Percentiles rank a stretch among this genome's conserved stretches.
Evolutionary conservation across 768 basidiomycete species (phyloP).

Genomic region (Trametes maxima): DNA sequence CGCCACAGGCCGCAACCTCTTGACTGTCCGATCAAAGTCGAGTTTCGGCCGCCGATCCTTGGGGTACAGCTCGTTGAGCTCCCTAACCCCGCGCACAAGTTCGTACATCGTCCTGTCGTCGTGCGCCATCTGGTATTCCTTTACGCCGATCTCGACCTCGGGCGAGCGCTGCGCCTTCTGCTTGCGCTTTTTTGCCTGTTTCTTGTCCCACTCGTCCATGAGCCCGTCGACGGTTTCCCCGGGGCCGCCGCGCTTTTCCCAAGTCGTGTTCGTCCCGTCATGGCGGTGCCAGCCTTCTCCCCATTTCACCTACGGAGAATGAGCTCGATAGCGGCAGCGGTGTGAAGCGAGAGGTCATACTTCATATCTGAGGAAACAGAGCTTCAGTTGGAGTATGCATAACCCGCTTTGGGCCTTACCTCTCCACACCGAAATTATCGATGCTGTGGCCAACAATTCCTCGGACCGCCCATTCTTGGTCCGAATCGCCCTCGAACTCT

Average conservation of each 20-base stretch:
- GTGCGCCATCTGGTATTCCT: slow-evolving; percentile 43
- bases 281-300: slow-evolving; percentile 46
- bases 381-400: neutral
- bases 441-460: slow-evolving; percentile 26
- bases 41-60: neutral
- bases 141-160: slow-evolving; percentile 42
- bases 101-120: slow-evolving; percentile 34
- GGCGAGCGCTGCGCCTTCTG: slow-evolving; percentile 34
- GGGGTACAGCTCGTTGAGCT: slow-evolving; percentile 10
- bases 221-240: slow-evolving; percentile 23
- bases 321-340: neutral
- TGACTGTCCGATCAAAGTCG: neutral
- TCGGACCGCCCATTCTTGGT: slow-evolving; percentile 18
- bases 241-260: slow-evolving; percentile 38
- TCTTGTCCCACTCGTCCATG: slow-evolving; percentile 38
- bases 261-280: slow-evolving; percentile 59
- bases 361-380: slow-evolving; percentile 14
- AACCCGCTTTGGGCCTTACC: slow-evolving; percentile 2
- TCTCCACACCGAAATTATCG: slow-evolving; percentile 15
- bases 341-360: neutral
- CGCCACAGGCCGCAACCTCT: neutral
- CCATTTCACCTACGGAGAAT: slow-evolving; percentile 50
- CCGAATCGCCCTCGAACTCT: slow-evolving; percentile 15
- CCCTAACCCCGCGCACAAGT: slow-evolving; percentile 14
- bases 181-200: slow-evolving; percentile 36